Conservation (phyloP, 176 grass and related monocot species). For the Aechmea fasciata region DNA sequence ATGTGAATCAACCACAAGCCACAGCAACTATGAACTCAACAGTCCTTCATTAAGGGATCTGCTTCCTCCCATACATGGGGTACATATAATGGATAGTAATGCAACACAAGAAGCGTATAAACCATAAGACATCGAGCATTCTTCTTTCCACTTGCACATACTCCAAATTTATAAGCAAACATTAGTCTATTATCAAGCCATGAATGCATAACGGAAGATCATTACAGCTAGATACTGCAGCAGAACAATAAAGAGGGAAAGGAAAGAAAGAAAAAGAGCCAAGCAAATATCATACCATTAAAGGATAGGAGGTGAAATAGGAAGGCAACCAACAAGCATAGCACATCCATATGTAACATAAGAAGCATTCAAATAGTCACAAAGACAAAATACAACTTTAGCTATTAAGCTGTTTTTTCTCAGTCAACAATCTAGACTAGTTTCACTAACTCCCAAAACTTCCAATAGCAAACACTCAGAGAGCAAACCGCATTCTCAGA, state of each 20-base stretch:
- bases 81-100: neutral
- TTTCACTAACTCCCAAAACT: slow-evolving; percentile 35
- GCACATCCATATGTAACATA: neutral
- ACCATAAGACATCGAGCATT: neutral
- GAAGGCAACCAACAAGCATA: neutral
- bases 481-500: slow-evolving; percentile 40
- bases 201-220: neutral
- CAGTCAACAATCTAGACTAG: slow-evolving; percentile 31
- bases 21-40: neutral
- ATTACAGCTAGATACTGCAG: neutral
- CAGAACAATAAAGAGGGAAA: neutral
- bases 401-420: slow-evolving; percentile 1
- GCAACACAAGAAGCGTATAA: neutral
- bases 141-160: neutral
- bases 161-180: neutral
- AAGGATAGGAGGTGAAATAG: neutral
- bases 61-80: neutral
- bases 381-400: neutral
- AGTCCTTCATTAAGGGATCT: neutral
- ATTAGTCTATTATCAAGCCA: neutral
- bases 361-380: neutral
- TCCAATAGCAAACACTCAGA: slow-evolving; percentile 30
- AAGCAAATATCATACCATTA: neutral
- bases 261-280: neutral
- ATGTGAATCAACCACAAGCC: no score